Conservation (phyloP, 2,329 filamentous ascomycete genomes). For the Colletotrichum godetiae region DNA sequence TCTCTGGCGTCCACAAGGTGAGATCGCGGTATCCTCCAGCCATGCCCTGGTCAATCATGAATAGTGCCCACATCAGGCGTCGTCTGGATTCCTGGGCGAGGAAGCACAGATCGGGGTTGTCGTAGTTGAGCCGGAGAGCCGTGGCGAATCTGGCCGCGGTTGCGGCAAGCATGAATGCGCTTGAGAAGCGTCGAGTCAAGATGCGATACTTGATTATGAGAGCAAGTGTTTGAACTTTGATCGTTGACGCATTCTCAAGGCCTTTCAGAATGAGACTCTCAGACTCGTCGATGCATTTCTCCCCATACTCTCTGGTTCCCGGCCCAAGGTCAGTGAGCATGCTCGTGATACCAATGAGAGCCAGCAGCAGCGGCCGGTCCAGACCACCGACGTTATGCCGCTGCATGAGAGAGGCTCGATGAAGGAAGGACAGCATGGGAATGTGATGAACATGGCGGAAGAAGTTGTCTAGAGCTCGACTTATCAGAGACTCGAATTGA, state of each 20-base stretch:
- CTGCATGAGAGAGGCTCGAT: slow-evolving; percentile 70
- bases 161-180: slow-evolving; percentile 60
- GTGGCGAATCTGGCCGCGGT: slow-evolving; percentile 59
- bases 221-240: slow-evolving; percentile 59
- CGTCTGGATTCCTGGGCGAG: slow-evolving; percentile 57
- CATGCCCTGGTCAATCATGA: slow-evolving; percentile 59
- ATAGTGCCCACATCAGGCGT: slow-evolving; percentile 61
- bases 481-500: slow-evolving; percentile 60
- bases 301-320: slow-evolving; percentile 63
- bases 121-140: slow-evolving; percentile 61
- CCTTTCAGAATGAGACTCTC: slow-evolving; percentile 63
- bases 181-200: slow-evolving; percentile 56
- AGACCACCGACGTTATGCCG: slow-evolving; percentile 67
- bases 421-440: slow-evolving; percentile 68
- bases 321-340: slow-evolving; percentile 66
- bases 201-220: slow-evolving; percentile 61
- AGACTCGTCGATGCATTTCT: slow-evolving; percentile 65
- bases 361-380: slow-evolving; percentile 64
- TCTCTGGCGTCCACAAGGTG: slow-evolving; percentile 55
- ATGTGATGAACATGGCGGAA: slow-evolving; percentile 70
- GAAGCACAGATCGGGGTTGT: slow-evolving; percentile 57
- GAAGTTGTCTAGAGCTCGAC: slow-evolving; percentile 66
- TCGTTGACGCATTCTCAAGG: slow-evolving; percentile 66
- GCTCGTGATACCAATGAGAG: slow-evolving; percentile 66
- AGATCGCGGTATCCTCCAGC: slow-evolving; percentile 59